Evolutionary conservation across 345 rosid genomes (phyloP).

Genomic region (Pugionium dolabratum): DNA sequence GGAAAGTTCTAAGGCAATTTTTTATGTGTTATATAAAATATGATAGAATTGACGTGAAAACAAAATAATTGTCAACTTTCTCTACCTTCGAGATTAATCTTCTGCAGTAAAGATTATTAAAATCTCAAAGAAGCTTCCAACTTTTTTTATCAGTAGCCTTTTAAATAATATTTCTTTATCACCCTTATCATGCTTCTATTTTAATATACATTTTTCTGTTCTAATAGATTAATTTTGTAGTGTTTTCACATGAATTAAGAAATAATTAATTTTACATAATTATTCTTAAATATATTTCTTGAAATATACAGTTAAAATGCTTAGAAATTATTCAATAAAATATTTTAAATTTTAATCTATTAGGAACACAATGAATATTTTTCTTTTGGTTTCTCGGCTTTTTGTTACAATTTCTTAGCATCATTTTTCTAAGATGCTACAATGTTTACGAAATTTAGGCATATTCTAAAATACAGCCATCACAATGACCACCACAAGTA

Average conservation of each 20-base stretch:
- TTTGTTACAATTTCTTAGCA: conserved; percentile 2
- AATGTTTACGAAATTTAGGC: not conserved
- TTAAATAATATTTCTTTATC: conserved; percentile 4
- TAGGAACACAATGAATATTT: too few species aligned
- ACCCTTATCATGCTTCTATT: conserved; percentile 1
- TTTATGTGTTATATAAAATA: not conserved
- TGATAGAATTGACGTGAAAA: conserved; percentile 18
- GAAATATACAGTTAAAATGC: too few species aligned
- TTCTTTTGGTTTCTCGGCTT: not conserved
- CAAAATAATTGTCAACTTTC: conserved; percentile 24
- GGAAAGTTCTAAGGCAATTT: not conserved
- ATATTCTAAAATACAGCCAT: not conserved
- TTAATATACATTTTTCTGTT: too few species aligned
- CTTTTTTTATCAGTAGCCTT: conserved; percentile 27
- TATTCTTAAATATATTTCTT: too few species aligned
- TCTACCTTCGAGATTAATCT: conserved; percentile 27
- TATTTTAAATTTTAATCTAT: too few species aligned
- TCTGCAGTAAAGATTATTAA: conserved; percentile 12
- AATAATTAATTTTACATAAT: too few species aligned
- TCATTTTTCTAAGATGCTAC: not conserved
- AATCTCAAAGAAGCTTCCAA: conserved; percentile 51
- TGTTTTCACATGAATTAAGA: too few species aligned
- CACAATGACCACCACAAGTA: not conserved
- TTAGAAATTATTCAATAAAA: too few species aligned
- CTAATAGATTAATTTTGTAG: too few species aligned